Base-by-base conservation (phyloP, 495 filamentous ascomycete genomes). In the Annulohypoxylon moriforme region DNA sequence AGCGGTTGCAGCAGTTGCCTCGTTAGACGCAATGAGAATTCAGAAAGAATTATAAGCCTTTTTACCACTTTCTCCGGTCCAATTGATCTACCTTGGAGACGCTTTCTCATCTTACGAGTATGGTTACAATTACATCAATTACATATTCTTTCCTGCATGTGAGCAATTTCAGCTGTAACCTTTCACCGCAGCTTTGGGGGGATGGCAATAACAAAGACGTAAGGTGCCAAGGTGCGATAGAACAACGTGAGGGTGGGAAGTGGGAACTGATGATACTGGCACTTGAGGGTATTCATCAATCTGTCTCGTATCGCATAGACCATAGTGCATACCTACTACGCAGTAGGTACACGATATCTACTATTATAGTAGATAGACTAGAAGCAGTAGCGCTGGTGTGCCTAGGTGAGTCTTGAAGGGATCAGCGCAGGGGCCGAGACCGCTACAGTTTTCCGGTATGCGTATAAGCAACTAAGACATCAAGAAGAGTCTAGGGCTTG, bases 381-480 rank as follows among this genome's bases (percentile, higher is more conserved):
- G 34, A 38, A 27, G 20, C 55, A 38, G 20, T 64, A 38, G 31
- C 31, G 53, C 18, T 24, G 53, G 31, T 40, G 53, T 13, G 2
- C 34, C 13, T 57, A 16, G 33, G 0, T 8, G 29, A 0, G 16
- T 18, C 14, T 36, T 3, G 6, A 22, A n/a, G 33, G 56, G 58
- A 71, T 72, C 47, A 42, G 64, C 58, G 44, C 63, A 72, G 69
- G 59, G 58, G 60, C 59, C 69, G 63, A 68, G 69, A 68, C 64
- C 69, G 64, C 63, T 63, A 63, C 42, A 20, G 29, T 44, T 58
- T 58, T 20, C 58, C 25, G 22, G 16, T 53, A 25, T 34, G 11
- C 34, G 36, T 33, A 20, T 50, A 24, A 13, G 38, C 27, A 47
- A 27, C 34, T 61, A 55, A 38, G 27, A 33, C 13, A 16, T 10